Evolutionary conservation across 768 basidiomycete species (phyloP).

Genomic region (Suillus subaureus): DNA sequence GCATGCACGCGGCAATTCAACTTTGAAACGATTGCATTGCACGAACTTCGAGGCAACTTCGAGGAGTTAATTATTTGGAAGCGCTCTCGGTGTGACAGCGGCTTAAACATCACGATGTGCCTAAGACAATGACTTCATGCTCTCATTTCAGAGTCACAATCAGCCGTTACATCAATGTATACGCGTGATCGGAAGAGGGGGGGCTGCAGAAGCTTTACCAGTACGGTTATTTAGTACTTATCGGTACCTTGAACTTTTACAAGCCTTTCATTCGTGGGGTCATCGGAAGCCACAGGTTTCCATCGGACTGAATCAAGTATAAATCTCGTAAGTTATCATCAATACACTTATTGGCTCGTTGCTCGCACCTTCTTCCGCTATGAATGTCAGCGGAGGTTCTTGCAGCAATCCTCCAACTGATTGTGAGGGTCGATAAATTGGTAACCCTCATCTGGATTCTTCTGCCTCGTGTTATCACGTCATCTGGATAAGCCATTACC

Average conservation of each 20-base stretch:
- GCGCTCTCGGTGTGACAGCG: neutral
- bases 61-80: constrained; percentile 5
- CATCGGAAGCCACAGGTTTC: neutral
- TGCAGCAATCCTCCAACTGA: constrained; percentile 4
- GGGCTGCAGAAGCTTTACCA: constrained; percentile 7
- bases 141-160: constrained; percentile 4
- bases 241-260: constrained; percentile 2
- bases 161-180: neutral
- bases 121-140: constrained; percentile 4
- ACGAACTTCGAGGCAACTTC: neutral
- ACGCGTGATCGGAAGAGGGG: neutral
- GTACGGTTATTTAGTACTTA: constrained; percentile 1
- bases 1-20: neutral
- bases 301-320: neutral
- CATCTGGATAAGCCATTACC: neutral
- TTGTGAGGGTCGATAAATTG: neutral
- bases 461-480: neutral
- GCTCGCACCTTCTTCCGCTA: constrained; percentile 5
- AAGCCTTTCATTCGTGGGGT: neutral
- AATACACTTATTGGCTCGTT: neutral
- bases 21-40: neutral
- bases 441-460: no score
- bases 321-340: neutral
- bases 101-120: neutral
- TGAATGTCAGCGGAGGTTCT: constrained; percentile 5